phyloP scores from a whole-genome alignment of 164 flowering plant species.

The Akebia trifoliata region DNA sequence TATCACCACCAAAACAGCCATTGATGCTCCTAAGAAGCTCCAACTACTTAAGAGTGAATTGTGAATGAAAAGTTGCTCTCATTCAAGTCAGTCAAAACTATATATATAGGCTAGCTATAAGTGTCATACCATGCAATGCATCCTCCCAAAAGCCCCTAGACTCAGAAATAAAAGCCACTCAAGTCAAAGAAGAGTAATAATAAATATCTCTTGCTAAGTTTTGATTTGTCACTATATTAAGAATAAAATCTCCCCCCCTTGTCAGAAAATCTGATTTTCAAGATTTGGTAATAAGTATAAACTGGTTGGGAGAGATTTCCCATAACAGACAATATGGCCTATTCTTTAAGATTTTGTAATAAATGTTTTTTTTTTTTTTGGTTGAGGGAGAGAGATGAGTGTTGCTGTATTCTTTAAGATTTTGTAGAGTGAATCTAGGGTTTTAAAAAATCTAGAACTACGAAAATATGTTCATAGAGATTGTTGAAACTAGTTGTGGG shows the following conservation, averaged over 20 bases:
- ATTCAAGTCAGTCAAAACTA: conserved; percentile 15
- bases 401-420: too few relatives aligned
- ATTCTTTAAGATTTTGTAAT: neutral
- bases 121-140: conserved; percentile 10
- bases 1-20: conserved; percentile 52
- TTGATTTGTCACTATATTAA: neutral
- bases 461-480: too few relatives aligned
- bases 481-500: too few relatives aligned
- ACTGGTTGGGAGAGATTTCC: too few relatives aligned
- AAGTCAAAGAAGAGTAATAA: neutral
- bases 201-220: too few relatives aligned
- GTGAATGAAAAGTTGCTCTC: conserved; percentile 27
- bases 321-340: neutral
- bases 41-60: conserved; percentile 21
- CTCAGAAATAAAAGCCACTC: neutral
- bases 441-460: too few relatives aligned
- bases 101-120: conserved; percentile 44
- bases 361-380: too few relatives aligned
- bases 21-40: conserved; percentile 34
- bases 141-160: conserved; percentile 2
- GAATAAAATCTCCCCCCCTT: conserved; percentile 5
- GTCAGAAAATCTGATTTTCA: too few relatives aligned
- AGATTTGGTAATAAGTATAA: too few relatives aligned
- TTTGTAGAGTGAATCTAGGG: too few relatives aligned
- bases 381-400: too few relatives aligned